phyloP scores from a whole-genome alignment of 2,329 filamentous ascomycete species.

The Parastagonospora avenae region DNA sequence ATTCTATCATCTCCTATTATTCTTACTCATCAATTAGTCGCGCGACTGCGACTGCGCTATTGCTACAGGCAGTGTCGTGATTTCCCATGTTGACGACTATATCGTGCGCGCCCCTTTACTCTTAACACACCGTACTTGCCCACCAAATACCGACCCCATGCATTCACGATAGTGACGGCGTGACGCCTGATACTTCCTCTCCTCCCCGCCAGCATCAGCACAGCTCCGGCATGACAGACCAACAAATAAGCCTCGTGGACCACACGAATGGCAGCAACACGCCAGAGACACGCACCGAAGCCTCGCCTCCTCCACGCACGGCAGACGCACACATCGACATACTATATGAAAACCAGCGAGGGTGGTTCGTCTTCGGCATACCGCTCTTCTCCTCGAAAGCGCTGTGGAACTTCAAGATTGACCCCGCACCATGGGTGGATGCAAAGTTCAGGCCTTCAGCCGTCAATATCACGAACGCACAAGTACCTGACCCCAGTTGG shows the following conservation, averaged over 20 bases:
- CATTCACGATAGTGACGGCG: conserved; percentile 34
- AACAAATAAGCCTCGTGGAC: conserved; percentile 73
- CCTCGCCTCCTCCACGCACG: conserved; percentile 14
- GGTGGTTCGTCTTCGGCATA: conserved; percentile 85
- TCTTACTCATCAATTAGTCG: background rate
- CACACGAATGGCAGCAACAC: conserved; percentile 48
- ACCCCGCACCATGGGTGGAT: conserved; percentile 88
- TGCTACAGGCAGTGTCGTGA: conserved; percentile 4
- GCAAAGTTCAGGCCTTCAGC: conserved; percentile 58
- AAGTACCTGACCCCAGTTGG: conserved; percentile 94
- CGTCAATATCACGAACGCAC: conserved; percentile 80
- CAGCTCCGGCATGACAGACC: conserved; percentile 50
- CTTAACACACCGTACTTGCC: conserved; percentile 23
- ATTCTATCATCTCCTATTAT: background rate
- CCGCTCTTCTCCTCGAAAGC: conserved; percentile 88
- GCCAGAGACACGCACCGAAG: conserved; percentile 23
- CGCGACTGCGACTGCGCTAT: background rate
- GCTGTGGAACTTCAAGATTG: conserved; percentile 73
- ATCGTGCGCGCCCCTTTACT: conserved; percentile 22
- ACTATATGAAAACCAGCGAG: conserved; percentile 94
- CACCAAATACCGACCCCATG: conserved; percentile 30
- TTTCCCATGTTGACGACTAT: conserved; percentile 4
- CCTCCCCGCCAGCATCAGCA: background rate
- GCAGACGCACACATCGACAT: conserved; percentile 67
- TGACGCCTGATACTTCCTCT: conserved; percentile 18